Evolutionary conservation across 306 rosid species (phyloP), one percentile per base, ranked within the genome.

Genomic region (Dalbergia cultrata): DNA sequence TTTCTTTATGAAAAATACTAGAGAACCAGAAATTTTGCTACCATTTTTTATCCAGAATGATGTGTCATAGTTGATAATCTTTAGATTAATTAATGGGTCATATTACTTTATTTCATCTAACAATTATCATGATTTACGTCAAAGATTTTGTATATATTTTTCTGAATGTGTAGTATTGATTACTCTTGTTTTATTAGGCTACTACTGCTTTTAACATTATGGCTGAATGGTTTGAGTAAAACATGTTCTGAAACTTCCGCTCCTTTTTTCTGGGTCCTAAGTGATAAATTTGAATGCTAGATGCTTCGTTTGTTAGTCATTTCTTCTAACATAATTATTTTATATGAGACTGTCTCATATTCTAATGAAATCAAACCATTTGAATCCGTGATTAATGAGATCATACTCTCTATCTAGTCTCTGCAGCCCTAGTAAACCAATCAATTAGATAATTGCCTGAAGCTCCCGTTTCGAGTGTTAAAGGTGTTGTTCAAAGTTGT

Each of bases 331-430:
- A 26, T 26, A 26, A 0, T 26, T 26, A 26, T 26, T 26, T 26
- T 26, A 26, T 26, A 26, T 26, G 60, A 61, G 50, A 18, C 21
- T 47, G 61, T 21, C 71, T 49, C 39, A 12, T 72, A 8, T 72
- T 62, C 35, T 47, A 49, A n/a, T 47, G 62, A 75, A 26, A 45
- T 31, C 19, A 74, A 71, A 37, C 21, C 66, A 21, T 73, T 41
- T 21, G 14, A 59, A 3, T 44, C 6, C 22, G 8, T 21, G 37
- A 6, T 59, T 21, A 59, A 17, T 72, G 56, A 57, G 26, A 61
- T 75, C 61, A 75, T 63, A 5, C 41, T 37, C 41, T 4, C 31
- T 26, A 26, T 26, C 31, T 26, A 37, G 41, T 33, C 47, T 44
- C 44, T 21, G 16, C 45, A 14, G 26, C 75, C 54, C 17, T 39